Percentiles rank a stretch among this genome's conserved stretches.
These are phyloP conservation scores for Trypanosomatidae sp. DNA, from an alignment of 208 protist species.

Conservation along the genomic window DNA sequence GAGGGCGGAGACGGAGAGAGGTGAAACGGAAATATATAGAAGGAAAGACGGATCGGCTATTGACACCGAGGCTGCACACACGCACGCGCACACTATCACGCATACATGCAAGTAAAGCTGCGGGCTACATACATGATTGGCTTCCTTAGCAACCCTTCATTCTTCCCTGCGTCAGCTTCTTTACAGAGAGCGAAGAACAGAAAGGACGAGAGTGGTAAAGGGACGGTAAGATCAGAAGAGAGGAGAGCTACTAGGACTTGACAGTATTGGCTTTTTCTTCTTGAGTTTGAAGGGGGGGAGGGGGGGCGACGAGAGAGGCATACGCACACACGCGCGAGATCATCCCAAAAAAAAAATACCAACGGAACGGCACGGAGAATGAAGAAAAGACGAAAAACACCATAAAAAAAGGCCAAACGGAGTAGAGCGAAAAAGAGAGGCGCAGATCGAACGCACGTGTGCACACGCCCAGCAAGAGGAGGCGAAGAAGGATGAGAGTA, in stretches of 20 bases:
- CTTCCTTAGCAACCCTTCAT: neutral
- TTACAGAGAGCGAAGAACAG: conserved; percentile 6
- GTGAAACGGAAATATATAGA: neutral
- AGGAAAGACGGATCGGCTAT: neutral
- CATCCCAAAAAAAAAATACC: neutral
- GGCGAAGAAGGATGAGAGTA: neutral
- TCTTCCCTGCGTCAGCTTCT: neutral
- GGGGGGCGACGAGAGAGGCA: neutral
- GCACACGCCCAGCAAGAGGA: neutral
- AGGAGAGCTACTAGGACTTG: neutral
- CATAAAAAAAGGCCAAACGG: neutral
- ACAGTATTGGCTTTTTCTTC: neutral
- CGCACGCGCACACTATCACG: neutral
- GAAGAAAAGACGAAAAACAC: neutral
- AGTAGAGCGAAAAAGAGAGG: neutral
- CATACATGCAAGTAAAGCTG: neutral
- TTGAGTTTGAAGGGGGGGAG: neutral
- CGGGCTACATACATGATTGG: neutral
- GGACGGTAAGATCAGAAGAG: neutral
- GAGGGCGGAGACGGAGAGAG: neutral
- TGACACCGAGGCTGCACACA: neutral
- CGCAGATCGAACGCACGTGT: neutral
- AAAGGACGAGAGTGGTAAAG: neutral
- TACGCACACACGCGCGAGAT: neutral
- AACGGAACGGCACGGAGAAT: neutral